phyloP scores from a whole-genome alignment of 1,284 basidiomycete species.

The Leucoagaricus sp. region DNA sequence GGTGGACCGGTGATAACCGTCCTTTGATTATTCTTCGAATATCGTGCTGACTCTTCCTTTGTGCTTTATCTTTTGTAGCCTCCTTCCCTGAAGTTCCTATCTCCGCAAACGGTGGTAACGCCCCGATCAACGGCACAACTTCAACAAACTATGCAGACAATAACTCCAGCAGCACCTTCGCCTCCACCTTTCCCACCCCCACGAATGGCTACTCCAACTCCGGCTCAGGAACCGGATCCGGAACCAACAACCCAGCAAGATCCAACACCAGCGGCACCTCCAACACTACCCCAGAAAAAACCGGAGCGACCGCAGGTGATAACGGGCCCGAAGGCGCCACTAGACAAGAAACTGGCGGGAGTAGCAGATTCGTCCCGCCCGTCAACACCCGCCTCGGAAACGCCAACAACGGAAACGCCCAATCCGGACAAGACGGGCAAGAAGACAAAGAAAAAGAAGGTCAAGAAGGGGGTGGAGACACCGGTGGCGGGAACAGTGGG shows the following conservation, averaged over 20 bases:
- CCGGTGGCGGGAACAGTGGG: neutral
- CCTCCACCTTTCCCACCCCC: neutral
- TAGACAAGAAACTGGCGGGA: conserved; percentile 3
- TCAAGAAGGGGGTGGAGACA: neutral
- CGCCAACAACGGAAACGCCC: conserved; percentile 6
- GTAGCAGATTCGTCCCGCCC: conserved; percentile 6
- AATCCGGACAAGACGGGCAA: neutral
- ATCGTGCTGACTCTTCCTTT: conserved; percentile 12
- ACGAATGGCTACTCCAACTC: conserved; percentile 5
- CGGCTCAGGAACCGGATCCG: neutral
- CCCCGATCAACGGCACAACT: neutral
- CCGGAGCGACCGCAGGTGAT: conserved; percentile 7
- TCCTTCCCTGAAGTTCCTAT: conserved; percentile 1
- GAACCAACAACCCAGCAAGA: neutral
- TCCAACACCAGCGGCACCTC: neutral
- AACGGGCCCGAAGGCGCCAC: neutral
- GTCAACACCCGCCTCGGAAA: conserved; percentile 10
- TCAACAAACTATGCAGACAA: conserved; percentile 4
- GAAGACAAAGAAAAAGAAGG: conserved; percentile 4
- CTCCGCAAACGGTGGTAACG: neutral
- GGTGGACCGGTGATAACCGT: conserved; percentile 34
- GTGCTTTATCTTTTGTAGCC: conserved; percentile 4
- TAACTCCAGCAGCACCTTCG: neutral
- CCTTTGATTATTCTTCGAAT: conserved; percentile 6
- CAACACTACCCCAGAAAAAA: conserved; percentile 7